phyloP scores from a whole-genome alignment of 176 grass and related monocot species.

The Neostapfia colusana region DNA sequence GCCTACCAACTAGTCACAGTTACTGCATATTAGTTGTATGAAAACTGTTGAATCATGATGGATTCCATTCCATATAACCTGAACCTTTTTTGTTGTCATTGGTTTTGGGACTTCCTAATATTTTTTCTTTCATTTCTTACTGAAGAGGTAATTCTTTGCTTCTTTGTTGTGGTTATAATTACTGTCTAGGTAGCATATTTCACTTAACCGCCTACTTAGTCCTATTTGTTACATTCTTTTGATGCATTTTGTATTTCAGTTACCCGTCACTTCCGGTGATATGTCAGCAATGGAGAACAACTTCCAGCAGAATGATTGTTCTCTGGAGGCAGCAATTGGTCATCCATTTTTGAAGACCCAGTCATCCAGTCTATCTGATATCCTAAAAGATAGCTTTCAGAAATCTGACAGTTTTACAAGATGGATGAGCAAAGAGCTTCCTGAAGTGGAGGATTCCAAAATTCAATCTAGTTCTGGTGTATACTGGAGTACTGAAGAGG shows the following conservation, averaged over 20 bases:
- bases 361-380: conserved; percentile 53
- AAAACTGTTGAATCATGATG: neutral
- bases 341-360: conserved; percentile 37
- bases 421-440: conserved; percentile 83
- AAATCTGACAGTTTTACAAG: conserved; percentile 83
- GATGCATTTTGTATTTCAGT: conserved; percentile 38
- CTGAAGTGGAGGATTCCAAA: conserved; percentile 60
- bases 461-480: conserved; percentile 59
- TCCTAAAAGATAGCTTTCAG: conserved; percentile 57
- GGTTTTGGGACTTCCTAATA: neutral
- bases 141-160: neutral
- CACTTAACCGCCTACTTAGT: conserved; percentile 6
- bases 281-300: conserved; percentile 38
- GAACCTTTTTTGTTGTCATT: neutral
- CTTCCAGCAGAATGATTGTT: conserved; percentile 39
- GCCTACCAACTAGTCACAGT: conserved; percentile 3
- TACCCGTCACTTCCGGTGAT: conserved; percentile 35
- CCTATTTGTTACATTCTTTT: conserved; percentile 14
- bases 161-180: neutral
- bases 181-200: conserved; percentile 3
- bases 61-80: conserved; percentile 1
- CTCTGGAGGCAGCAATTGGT: conserved; percentile 36
- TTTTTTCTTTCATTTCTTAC: neutral
- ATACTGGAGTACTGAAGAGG: conserved; percentile 62
- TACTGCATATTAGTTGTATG: conserved; percentile 11